Evolutionary conservation across 495 filamentous ascomycete species (phyloP).

Genomic region (Xylaria curta): DNA sequence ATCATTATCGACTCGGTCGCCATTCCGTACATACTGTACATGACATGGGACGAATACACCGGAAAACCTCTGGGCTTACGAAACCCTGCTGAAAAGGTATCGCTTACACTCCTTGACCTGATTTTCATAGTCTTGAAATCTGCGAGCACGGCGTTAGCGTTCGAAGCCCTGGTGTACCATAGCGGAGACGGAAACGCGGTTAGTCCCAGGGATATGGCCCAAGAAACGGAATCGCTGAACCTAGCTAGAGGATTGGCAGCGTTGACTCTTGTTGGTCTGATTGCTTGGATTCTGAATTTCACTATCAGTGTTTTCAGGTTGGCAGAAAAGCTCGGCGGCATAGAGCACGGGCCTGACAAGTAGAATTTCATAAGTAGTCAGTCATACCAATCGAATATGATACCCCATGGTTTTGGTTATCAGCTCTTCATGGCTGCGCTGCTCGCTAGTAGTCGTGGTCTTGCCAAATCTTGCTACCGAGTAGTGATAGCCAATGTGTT

Average conservation of each 20-base stretch:
- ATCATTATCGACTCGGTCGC: slow-evolving; percentile 90
- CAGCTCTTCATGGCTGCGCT: neutral
- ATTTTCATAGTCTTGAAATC: slow-evolving; percentile 97
- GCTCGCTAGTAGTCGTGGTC: neutral
- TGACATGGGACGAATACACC: slow-evolving; percentile 96
- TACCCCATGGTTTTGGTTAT: neutral
- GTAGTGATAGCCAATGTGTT: neutral
- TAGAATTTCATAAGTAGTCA: slow-evolving; percentile 20
- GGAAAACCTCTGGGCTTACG: slow-evolving; percentile 90
- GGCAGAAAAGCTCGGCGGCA: slow-evolving; percentile 71
- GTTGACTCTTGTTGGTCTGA: slow-evolving; percentile 80
- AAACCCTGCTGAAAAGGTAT: slow-evolving; percentile 79
- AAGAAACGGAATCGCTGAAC: slow-evolving; percentile 60
- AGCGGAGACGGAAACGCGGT: slow-evolving; percentile 42
- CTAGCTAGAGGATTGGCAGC: slow-evolving; percentile 79
- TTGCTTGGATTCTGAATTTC: slow-evolving; percentile 92
- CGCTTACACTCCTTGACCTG: slow-evolving; percentile 86
- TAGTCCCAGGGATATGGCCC: slow-evolving; percentile 5
- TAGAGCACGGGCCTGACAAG: slow-evolving; percentile 51
- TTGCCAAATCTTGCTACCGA: neutral
- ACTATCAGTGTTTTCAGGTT: slow-evolving; percentile 86
- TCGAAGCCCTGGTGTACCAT: slow-evolving; percentile 78
- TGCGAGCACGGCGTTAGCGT: slow-evolving; percentile 87
- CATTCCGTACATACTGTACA: slow-evolving; percentile 86
- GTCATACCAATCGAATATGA: slow-evolving; percentile 11